phyloP scores from a whole-genome alignment of 495 filamentous ascomycete genomes.

The Tuber borchii region DNA sequence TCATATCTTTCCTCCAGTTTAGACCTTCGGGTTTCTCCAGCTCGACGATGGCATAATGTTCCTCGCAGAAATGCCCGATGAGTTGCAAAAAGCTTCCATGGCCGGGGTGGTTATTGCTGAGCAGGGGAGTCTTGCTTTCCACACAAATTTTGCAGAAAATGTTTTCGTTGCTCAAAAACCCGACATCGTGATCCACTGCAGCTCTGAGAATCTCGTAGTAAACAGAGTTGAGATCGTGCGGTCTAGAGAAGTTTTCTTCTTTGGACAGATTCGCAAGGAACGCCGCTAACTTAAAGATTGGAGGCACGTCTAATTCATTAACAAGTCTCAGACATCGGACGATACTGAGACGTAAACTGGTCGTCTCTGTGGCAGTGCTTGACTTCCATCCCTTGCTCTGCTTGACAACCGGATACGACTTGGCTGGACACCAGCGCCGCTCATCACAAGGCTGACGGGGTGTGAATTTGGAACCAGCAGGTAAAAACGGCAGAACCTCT shows the following conservation, averaged over 20 bases:
- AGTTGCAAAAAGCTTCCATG: background rate
- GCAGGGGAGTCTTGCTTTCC: background rate
- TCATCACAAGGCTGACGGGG: background rate
- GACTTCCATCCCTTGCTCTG: background rate
- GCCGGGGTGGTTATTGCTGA: background rate
- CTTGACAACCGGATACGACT: background rate
- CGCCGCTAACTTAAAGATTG: background rate
- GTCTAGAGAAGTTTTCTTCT: background rate
- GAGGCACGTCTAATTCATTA: background rate
- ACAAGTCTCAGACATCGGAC: background rate
- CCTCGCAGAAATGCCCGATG: slow-evolving; percentile 28
- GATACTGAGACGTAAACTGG: background rate
- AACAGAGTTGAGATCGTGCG: slow-evolving; percentile 1
- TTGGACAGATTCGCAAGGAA: background rate
- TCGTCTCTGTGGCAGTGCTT: background rate
- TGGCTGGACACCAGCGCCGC: background rate
- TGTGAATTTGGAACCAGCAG: slow-evolving; percentile 21
- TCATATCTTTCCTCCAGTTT: slow-evolving; percentile 34
- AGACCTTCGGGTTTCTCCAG: background rate
- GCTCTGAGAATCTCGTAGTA: background rate
- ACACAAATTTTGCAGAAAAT: background rate
- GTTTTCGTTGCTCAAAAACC: background rate
- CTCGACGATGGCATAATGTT: slow-evolving; percentile 10
- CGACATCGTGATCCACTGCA: background rate
- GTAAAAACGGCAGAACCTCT: slow-evolving; percentile 23